Percentiles rank a stretch among this genome's conserved stretches.
These are phyloP conservation scores for Bacterosira constricta DNA, from an alignment of 108 stramenopile genomes.

Conservation along the genomic window DNA sequence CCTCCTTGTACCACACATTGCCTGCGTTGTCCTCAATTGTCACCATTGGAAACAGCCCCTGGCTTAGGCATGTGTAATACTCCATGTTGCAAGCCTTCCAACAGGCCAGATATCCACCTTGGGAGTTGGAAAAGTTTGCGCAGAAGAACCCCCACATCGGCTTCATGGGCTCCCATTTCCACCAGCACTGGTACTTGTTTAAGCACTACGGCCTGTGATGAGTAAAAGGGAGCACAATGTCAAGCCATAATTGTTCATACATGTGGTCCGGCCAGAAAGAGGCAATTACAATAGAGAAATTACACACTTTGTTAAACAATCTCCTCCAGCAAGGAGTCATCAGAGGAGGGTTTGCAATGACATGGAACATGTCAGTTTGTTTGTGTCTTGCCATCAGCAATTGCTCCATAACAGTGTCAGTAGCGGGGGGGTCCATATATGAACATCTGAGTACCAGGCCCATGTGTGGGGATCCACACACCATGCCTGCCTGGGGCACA, in stretches of 20 bases:
- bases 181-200: conserved; percentile 14
- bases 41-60: background rate
- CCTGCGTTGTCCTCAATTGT: background rate
- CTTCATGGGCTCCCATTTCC: conserved; percentile 22
- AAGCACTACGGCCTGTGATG: conserved; percentile 27
- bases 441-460: background rate
- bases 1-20: background rate
- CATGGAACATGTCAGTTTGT: conserved; percentile 16
- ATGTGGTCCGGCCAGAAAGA: conserved; percentile 34
- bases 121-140: conserved; percentile 35
- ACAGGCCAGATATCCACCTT: background rate
- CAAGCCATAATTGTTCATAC: conserved; percentile 38
- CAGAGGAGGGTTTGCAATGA: conserved; percentile 8
- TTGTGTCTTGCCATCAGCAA: conserved; percentile 32
- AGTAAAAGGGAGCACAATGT: conserved; percentile 28
- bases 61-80: background rate
- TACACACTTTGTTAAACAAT: conserved; percentile 24
- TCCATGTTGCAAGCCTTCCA: background rate
- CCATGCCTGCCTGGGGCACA: conserved; percentile 6
- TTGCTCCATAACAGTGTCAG: conserved; percentile 35
- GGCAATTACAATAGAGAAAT: conserved; percentile 9
- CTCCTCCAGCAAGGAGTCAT: conserved; percentile 24
- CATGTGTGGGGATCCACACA: conserved; percentile 26
- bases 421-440: conserved; percentile 34
- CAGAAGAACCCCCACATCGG: conserved; percentile 35